A percentile compares a stretch with the other conserved stretches of the same genome.
phyloP scores from a whole-genome alignment of 352 stramenopile genomes.

The Pythium rishiriense region DNA sequence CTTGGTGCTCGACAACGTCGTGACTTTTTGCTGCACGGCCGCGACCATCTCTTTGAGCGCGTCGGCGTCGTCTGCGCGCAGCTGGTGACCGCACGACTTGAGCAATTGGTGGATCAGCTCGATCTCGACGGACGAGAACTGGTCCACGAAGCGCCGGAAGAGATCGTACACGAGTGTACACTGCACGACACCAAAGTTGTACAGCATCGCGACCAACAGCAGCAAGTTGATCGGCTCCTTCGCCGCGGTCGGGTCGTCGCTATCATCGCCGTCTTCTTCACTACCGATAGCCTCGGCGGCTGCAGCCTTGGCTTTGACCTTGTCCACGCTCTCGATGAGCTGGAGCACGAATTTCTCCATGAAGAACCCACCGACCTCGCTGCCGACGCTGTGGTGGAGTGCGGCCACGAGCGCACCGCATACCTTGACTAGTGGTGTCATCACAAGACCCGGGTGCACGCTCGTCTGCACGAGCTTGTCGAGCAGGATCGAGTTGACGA shows the following conservation, averaged over 20 bases:
- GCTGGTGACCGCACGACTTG: slow-evolving; percentile 74
- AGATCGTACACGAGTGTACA: slow-evolving; percentile 91
- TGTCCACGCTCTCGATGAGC: slow-evolving; percentile 44
- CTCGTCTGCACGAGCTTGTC: slow-evolving; percentile 71
- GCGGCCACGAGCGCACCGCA: slow-evolving; percentile 62
- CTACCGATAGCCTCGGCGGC: too few relatives aligned
- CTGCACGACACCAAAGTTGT: slow-evolving; percentile 89
- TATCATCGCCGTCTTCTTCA: slow-evolving; percentile 39
- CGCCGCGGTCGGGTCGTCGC: slow-evolving; percentile 38
- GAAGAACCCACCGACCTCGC: slow-evolving; percentile 80
- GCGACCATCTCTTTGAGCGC: slow-evolving; percentile 87
- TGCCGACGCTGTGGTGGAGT: slow-evolving; percentile 79
- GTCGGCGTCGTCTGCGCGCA: slow-evolving; percentile 82
- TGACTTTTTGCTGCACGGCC: slow-evolving; percentile 77
- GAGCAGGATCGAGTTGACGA: slow-evolving; percentile 74
- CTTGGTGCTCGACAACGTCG: slow-evolving; percentile 29
- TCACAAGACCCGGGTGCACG: slow-evolving; percentile 66
- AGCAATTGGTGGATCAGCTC: slow-evolving; percentile 89
- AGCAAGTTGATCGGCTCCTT: slow-evolving; percentile 82
- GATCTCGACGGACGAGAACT: slow-evolving; percentile 75
- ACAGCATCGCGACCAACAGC: slow-evolving; percentile 88
- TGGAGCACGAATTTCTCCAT: slow-evolving; percentile 73
- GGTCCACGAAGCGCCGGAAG: slow-evolving; percentile 79
- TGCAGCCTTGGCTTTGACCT: slow-evolving; percentile 16
- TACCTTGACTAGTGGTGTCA: slow-evolving; percentile 80